Evolutionary conservation across 2,329 filamentous ascomycete species (phyloP).

Genomic region (Fusarium keratoplasticum): DNA sequence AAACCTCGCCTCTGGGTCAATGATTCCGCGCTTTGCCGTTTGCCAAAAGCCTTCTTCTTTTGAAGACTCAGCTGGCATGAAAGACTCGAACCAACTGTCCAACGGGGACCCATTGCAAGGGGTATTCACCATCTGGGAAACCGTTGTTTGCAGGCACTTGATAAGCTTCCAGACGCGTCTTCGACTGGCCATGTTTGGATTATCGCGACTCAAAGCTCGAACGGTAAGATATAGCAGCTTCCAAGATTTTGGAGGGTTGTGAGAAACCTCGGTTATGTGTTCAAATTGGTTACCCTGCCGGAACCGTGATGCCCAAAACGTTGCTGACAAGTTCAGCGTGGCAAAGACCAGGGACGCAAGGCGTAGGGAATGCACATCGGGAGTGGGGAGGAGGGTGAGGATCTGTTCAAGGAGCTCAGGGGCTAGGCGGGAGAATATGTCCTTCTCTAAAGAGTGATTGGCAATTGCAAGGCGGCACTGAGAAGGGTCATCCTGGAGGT

Average conservation of each 20-base stretch:
- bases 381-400: conserved; percentile 3
- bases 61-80: not conserved
- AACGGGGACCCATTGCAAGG: not conserved
- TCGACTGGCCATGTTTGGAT: conserved; percentile 20
- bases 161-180: conserved; percentile 13
- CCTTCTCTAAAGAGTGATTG: not conserved
- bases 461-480: not conserved
- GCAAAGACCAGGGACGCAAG: conserved; percentile 26
- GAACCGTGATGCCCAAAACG: conserved; percentile 33
- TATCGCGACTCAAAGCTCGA: not conserved
- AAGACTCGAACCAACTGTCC: conserved; percentile 13
- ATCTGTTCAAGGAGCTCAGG: conserved; percentile 25
- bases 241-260: conserved; percentile 17
- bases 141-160: not conserved
- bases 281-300: conserved; percentile 15
- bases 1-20: not conserved
- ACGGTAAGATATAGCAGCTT: conserved; percentile 6
- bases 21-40: conserved; percentile 11
- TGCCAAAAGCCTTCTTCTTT: not conserved
- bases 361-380: conserved; percentile 19
- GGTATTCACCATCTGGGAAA: conserved; percentile 13
- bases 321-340: conserved; percentile 5
- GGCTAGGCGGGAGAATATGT: conserved; percentile 18
- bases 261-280: conserved; percentile 7
- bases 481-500: conserved; percentile 4